Conservation (phyloP, 2,329 filamentous ascomycete species). For the Cadophora sp. region DNA sequence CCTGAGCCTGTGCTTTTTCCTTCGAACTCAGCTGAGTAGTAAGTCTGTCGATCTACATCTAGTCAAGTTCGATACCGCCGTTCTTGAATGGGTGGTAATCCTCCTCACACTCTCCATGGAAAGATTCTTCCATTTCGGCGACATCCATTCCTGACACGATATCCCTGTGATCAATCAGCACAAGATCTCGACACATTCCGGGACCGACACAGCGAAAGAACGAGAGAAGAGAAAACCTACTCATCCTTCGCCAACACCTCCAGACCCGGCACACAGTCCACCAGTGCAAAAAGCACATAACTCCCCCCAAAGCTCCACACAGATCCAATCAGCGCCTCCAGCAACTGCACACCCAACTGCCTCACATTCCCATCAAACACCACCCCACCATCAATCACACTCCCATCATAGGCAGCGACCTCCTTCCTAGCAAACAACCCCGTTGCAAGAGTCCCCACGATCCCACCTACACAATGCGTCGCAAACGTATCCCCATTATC, state of each 20-base stretch:
- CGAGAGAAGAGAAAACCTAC: slow-evolving; percentile 45
- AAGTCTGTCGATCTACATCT: not conserved
- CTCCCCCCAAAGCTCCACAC: slow-evolving; percentile 56
- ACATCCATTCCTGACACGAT: slow-evolving; percentile 54
- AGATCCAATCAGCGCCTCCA: slow-evolving; percentile 58
- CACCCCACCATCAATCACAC: slow-evolving; percentile 56
- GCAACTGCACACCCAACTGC: slow-evolving; percentile 56
- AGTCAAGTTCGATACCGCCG: slow-evolving; percentile 22
- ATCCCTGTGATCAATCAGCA: slow-evolving; percentile 37
- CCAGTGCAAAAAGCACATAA: slow-evolving; percentile 55
- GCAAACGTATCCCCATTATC: slow-evolving; percentile 63
- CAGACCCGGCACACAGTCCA: slow-evolving; percentile 59
- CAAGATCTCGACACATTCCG: not conserved
- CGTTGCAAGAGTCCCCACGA: slow-evolving; percentile 57
- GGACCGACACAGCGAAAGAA: not conserved
- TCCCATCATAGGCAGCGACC: slow-evolving; percentile 57
- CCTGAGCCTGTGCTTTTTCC: too few relatives aligned
- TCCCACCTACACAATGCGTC: slow-evolving; percentile 59
- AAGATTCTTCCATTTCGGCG: not conserved
- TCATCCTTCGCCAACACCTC: slow-evolving; percentile 59
- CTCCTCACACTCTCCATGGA: slow-evolving; percentile 22
- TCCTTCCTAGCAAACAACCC: slow-evolving; percentile 57
- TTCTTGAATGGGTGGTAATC: slow-evolving; percentile 28
- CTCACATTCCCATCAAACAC: slow-evolving; percentile 59
- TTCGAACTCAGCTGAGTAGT: too few relatives aligned